These are phyloP conservation scores for Fonticula alba DNA, from an alignment of 78 protist genomes.

Conservation along the genomic window DNA sequence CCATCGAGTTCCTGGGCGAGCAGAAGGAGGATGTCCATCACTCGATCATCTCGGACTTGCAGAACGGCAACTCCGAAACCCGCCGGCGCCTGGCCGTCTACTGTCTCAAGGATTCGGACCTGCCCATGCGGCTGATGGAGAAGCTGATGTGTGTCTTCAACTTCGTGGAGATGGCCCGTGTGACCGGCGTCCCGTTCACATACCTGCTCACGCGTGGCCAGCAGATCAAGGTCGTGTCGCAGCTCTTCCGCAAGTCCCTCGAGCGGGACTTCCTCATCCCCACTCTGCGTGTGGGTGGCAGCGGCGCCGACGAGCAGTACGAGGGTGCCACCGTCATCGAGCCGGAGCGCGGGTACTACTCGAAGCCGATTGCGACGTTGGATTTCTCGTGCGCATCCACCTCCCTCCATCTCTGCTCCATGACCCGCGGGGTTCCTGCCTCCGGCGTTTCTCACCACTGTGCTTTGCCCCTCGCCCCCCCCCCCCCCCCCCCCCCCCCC, in stretches of 20 bases:
- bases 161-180: slow-evolving; percentile 96
- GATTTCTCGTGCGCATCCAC: slow-evolving; percentile 56
- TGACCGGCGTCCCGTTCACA: slow-evolving; percentile 90
- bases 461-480: no score
- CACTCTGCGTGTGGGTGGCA: not conserved
- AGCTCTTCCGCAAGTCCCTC: slow-evolving; percentile 78
- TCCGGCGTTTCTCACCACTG: no score
- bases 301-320: slow-evolving; percentile 33
- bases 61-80: slow-evolving; percentile 72
- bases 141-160: slow-evolving; percentile 89
- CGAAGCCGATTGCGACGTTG: slow-evolving; percentile 86
- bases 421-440: no score
- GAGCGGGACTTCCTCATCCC: slow-evolving; percentile 59
- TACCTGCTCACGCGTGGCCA: slow-evolving; percentile 90
- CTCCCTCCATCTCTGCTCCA: no score
- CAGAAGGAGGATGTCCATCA: slow-evolving; percentile 98
- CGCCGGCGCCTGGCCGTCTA: slow-evolving; percentile 94
- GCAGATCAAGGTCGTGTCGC: slow-evolving; percentile 88
- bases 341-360: slow-evolving; percentile 63
- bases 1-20: slow-evolving; percentile 85
- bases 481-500: no score
- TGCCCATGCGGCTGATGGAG: slow-evolving; percentile 83
- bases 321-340: slow-evolving; percentile 63
- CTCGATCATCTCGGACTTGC: slow-evolving; percentile 82
- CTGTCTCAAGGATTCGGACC: slow-evolving; percentile 92